These are phyloP conservation scores for Phaeotremella fagi DNA, from an alignment of 768 basidiomycete species.

Conservation along the genomic window DNA sequence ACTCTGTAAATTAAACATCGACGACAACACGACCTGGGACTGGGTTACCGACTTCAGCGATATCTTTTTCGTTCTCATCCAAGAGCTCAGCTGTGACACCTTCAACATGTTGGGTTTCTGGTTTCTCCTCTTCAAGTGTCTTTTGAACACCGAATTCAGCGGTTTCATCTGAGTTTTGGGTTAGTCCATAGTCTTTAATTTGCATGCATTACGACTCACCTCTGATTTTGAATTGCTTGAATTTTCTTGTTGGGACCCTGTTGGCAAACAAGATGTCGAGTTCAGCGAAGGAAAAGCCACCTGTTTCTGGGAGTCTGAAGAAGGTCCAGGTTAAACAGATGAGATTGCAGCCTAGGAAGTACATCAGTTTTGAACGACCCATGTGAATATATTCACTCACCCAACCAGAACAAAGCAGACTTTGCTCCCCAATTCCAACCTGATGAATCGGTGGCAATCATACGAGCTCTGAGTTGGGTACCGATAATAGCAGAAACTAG, in stretches of 20 bases:
- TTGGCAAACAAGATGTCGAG: conserved; percentile 38
- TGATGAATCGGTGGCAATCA: conserved; percentile 21
- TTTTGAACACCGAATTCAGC: conserved; percentile 2
- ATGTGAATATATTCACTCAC: too few relatives aligned
- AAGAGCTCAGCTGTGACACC: not conserved
- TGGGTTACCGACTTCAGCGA: not conserved
- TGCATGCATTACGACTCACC: conserved; percentile 2
- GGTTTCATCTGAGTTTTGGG: not conserved
- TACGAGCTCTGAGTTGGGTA: conserved; percentile 17
- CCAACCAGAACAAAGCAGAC: conserved; percentile 33
- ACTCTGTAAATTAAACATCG: not conserved
- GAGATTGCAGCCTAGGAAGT: conserved; percentile 20
- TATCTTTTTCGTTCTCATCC: not conserved
- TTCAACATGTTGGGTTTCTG: conserved; percentile 2
- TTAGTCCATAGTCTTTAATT: not conserved
- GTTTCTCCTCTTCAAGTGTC: conserved; percentile 1
- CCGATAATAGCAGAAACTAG: conserved; percentile 15
- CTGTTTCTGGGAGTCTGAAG: conserved; percentile 26
- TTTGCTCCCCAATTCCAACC: conserved; percentile 34
- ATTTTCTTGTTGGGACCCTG: conserved; percentile 27
- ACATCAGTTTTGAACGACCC: too few relatives aligned
- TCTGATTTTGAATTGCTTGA: conserved; percentile 15
- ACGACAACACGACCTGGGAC: not conserved
- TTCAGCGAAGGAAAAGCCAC: conserved; percentile 15
- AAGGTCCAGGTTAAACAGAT: conserved; percentile 22